phyloP scores from a whole-genome alignment of 306 rosid species.

The Rosa persica region DNA sequence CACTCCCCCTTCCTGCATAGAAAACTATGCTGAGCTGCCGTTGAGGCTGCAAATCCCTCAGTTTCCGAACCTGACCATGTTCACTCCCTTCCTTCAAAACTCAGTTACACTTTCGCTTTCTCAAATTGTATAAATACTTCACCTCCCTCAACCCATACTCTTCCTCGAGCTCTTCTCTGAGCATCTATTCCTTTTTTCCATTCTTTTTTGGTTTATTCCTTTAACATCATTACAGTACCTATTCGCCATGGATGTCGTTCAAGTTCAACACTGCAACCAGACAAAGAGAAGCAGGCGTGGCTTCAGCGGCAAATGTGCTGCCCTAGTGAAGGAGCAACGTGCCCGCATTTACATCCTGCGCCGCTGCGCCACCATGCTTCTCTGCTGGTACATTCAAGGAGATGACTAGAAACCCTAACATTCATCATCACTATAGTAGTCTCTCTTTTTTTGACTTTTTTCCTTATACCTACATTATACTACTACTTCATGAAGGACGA shows the following conservation, averaged over 20 bases:
- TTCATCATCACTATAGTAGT: neutral
- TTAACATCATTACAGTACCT: neutral
- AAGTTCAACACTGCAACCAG: conserved; percentile 37
- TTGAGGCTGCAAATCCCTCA: conserved; percentile 68
- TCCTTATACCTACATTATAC: conserved; percentile 11
- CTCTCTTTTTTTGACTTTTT: neutral
- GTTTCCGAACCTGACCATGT: conserved; percentile 83
- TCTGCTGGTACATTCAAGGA: conserved; percentile 92
- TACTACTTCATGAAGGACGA: conserved; percentile 10
- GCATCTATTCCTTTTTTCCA: conserved; percentile 13
- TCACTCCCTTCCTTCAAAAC: conserved; percentile 49
- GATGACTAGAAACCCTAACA: conserved; percentile 49
- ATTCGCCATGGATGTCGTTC: conserved; percentile 43
- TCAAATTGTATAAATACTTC: conserved; percentile 20
- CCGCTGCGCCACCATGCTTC: conserved; percentile 94
- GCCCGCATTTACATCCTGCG: conserved; percentile 87
- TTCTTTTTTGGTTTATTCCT: neutral
- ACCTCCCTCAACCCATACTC: conserved; percentile 15
- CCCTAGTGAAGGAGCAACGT: conserved; percentile 80
- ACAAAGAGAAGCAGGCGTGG: conserved; percentile 47
- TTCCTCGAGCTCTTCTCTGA: conserved; percentile 18
- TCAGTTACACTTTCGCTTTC: conserved; percentile 29
- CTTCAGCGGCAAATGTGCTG: conserved; percentile 63
- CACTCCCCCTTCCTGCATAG: conserved; percentile 56
- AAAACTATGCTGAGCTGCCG: conserved; percentile 36